Base-by-base conservation (phyloP, 805 yeast species). In the Wickerhamiella occidentalis region DNA sequence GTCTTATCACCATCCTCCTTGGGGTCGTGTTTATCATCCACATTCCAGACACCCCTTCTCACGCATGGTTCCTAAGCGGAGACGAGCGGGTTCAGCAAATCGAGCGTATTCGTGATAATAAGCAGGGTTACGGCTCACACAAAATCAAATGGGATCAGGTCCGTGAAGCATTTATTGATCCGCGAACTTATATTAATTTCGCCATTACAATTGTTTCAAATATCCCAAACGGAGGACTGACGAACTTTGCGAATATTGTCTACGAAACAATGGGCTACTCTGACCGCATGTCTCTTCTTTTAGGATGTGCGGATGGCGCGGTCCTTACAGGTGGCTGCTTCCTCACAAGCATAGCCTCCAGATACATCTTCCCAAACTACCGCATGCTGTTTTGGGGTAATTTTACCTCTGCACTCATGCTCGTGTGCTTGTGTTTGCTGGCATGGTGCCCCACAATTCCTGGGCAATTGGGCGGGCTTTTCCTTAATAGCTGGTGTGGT, bases 171-270 rank as follows among this genome's bases (percentile, higher is more conserved):
- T 52, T 76, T 22, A 56, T 54, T 3, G 84, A 79, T 54, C 51
- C 66, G 43, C 70, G 74, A 54, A 68, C 77, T 11, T 77, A 76
- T 72, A 50, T 77, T 18, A 64, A 68, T 50, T 67, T 77, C 49
- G 53, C 66, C 6, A 64, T 67, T 47, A 71, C 64, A 42, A 60
- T 69, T n/a, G 58, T 70, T 36, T 66, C 64, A 45, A 69, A 70
- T 59, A 63, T 72, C 52, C 79, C 74, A 66, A 74, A 77, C 55
- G 80, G 81, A 54, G 81, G 79, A 45, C 58, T 72, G 49, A 68
- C 74, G 18, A 71, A 70, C 61, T 75, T 74, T 56, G 68, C 71
- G 36, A 61, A 70, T 29, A 72, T 76, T 47, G 58, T 75, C 26
- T 58, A 74, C 49, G 57, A 26, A 64, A 65, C 71, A 61, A 53